These are phyloP conservation scores for Thalia dealbata DNA, from an alignment of 176 grass and related monocot genomes.

Conservation along the genomic window DNA sequence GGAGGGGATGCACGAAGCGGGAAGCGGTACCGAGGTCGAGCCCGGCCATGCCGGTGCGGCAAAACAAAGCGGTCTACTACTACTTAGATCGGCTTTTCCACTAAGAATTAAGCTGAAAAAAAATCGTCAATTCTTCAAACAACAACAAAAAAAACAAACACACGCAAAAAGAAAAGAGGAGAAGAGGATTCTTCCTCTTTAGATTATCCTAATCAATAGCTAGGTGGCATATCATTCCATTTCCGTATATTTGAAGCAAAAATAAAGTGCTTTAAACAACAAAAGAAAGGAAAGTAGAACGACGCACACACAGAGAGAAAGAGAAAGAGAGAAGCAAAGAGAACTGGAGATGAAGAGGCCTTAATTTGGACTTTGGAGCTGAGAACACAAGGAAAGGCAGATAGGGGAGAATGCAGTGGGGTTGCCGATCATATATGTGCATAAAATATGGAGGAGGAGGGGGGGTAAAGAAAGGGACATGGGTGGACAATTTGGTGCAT, in stretches of 20 bases:
- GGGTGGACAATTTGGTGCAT: not conserved
- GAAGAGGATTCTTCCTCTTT: too few relatives aligned
- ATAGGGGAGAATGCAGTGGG: not conserved
- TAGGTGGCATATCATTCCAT: too few relatives aligned
- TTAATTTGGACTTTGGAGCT: not conserved
- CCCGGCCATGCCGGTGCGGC: slow-evolving; percentile 52
- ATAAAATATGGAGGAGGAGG: slow-evolving; percentile 10
- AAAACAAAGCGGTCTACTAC: not conserved
- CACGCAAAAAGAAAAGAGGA: too few relatives aligned
- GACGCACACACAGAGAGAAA: too few relatives aligned
- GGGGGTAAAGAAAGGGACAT: not conserved
- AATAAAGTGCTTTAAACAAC: too few relatives aligned
- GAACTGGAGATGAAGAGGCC: slow-evolving; percentile 1
- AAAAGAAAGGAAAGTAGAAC: too few relatives aligned
- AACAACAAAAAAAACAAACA: too few relatives aligned
- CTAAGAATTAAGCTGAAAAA: too few relatives aligned
- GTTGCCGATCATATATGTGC: not conserved
- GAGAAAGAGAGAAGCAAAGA: slow-evolving; percentile 23
- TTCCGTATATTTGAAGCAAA: too few relatives aligned
- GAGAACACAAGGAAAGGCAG: slow-evolving; percentile 17
- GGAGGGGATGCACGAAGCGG: slow-evolving; percentile 49
- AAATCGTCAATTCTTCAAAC: too few relatives aligned
- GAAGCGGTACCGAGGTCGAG: slow-evolving; percentile 69
- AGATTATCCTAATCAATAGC: too few relatives aligned
- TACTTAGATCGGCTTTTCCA: too few relatives aligned